Evolutionary conservation across 768 basidiomycete species (phyloP).

Genomic region (Rhizopogon vulgaris): DNA sequence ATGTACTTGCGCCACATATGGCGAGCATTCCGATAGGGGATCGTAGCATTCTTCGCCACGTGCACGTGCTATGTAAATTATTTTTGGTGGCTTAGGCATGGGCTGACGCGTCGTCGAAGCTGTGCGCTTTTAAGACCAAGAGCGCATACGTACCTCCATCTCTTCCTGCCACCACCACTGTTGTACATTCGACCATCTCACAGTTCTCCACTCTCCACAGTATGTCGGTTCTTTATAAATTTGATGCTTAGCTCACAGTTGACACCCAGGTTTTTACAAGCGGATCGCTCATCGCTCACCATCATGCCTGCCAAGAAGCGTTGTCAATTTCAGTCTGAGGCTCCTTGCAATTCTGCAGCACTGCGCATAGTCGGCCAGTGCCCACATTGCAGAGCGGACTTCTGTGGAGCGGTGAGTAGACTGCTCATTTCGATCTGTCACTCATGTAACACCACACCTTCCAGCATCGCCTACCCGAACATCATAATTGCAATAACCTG

Average conservation of each 20-base stretch:
- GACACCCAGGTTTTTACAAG: conserved; percentile 4
- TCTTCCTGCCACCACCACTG: not conserved
- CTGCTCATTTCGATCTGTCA: conserved; percentile 1
- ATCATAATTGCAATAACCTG: conserved; percentile 78
- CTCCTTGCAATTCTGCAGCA: conserved; percentile 66
- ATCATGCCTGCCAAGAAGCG: conserved; percentile 82
- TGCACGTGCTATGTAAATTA: not conserved
- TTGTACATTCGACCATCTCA: not conserved
- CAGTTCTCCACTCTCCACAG: not conserved
- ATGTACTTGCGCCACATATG: no score
- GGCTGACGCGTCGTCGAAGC: conserved; percentile 28
- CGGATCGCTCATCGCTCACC: conserved; percentile 1
- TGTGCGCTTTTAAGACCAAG: conserved; percentile 22
- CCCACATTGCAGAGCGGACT: conserved; percentile 69
- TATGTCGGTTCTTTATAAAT: not conserved
- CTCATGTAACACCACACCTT: conserved; percentile 12
- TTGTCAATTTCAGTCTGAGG: conserved; percentile 59
- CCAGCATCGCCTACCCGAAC: conserved; percentile 86
- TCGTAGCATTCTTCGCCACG: not conserved
- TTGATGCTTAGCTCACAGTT: not conserved
- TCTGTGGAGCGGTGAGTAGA: conserved; percentile 66
- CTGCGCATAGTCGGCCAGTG: conserved; percentile 84
- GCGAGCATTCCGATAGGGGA: no score
- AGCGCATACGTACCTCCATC: not conserved
- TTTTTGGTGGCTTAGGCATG: conserved; percentile 3